Evolutionary conservation across 495 filamentous ascomycete genomes (phyloP).

Genomic region (Penicillium tannophilum): DNA sequence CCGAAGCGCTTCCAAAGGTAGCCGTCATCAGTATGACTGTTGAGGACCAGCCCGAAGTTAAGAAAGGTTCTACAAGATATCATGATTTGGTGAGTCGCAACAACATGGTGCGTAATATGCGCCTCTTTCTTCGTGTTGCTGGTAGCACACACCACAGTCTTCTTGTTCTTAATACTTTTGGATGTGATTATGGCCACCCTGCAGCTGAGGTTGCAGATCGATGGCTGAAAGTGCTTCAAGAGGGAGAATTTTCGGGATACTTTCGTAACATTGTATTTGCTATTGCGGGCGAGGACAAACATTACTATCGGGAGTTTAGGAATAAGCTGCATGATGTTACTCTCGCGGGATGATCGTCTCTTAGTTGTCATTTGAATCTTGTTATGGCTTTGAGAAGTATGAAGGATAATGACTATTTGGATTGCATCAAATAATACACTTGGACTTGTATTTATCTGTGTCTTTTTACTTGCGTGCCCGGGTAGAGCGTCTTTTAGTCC

Average conservation of each 20-base stretch:
- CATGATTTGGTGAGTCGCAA: slow-evolving; percentile 40
- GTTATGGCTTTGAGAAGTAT: no score
- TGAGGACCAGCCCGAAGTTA: slow-evolving; percentile 44
- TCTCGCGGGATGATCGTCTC: no score
- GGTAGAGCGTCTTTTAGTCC: slow-evolving; percentile 37
- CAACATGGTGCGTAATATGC: slow-evolving; percentile 59
- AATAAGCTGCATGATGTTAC: no score
- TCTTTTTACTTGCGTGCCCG: slow-evolving; percentile 30
- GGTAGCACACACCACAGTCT: slow-evolving; percentile 51
- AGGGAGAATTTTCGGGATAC: slow-evolving; percentile 54
- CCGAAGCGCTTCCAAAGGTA: slow-evolving; percentile 48
- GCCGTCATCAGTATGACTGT: slow-evolving; percentile 63
- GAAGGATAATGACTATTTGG: no score
- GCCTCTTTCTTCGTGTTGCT: slow-evolving; percentile 56
- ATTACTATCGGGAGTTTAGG: no score
- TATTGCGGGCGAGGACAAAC: slow-evolving; percentile 9
- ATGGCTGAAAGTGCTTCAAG: slow-evolving; percentile 59
- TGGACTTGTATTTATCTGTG: background rate
- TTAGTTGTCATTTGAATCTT: no score
- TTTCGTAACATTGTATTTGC: slow-evolving; percentile 40
- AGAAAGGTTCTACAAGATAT: slow-evolving; percentile 34
- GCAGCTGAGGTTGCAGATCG: slow-evolving; percentile 60
- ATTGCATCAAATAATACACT: background rate
- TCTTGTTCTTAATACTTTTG: slow-evolving; percentile 66
- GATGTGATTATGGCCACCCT: slow-evolving; percentile 69